Conservation (phyloP, 169 alveolate genomes). For the Plasmodium gonderi region DNA sequence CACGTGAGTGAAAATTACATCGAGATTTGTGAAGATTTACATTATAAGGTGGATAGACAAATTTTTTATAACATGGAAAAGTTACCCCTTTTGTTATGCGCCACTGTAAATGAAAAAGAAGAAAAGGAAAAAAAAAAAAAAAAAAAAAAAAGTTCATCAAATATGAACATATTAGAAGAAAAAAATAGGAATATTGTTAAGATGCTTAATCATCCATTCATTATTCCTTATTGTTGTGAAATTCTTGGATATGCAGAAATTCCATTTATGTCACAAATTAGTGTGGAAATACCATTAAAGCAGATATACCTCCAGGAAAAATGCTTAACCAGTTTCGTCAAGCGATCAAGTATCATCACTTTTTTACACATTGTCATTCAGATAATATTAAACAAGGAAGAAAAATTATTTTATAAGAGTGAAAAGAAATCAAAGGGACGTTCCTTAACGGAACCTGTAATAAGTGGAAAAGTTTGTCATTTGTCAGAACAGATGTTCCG, state of each 20-base stretch:
- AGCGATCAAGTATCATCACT: background rate
- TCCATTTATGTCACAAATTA: constrained; percentile 1
- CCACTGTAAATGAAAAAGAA: background rate
- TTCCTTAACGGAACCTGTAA: background rate
- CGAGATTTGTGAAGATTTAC: constrained; percentile 20
- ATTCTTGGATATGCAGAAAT: constrained; percentile 32
- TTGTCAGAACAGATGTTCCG: background rate
- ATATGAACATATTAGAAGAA: background rate
- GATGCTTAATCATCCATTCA: constrained; percentile 22
- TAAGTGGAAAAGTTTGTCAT: background rate
- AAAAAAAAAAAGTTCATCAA: background rate
- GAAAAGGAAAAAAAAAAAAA: background rate
- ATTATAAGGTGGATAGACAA: constrained; percentile 23
- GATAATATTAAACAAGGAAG: background rate
- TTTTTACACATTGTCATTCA: background rate
- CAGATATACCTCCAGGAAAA: background rate
- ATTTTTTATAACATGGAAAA: background rate
- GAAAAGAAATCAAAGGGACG: background rate
- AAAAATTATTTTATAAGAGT: background rate
- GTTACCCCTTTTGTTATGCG: constrained; percentile 44
- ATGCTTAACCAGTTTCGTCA: background rate
- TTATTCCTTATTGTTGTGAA: constrained; percentile 44
- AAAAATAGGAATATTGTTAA: constrained; percentile 15
- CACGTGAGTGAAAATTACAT: background rate
- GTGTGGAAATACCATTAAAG: constrained; percentile 4